phyloP scores from a whole-genome alignment of 108 stramenopile genomes.

The Cyclotella atomus region DNA sequence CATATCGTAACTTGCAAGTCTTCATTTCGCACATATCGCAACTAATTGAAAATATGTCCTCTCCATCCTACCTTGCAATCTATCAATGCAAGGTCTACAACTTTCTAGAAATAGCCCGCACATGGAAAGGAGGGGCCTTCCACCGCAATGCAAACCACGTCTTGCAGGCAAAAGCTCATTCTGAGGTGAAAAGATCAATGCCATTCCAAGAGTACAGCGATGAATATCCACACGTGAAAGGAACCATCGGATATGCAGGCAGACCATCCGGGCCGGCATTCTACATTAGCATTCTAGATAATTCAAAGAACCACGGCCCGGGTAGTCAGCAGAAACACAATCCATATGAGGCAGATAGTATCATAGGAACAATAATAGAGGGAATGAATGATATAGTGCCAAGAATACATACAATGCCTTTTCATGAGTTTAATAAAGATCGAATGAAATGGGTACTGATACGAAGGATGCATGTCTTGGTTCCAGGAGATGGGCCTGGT shows the following conservation, averaged over 20 bases:
- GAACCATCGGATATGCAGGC: conserved; percentile 88
- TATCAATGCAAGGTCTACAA: conserved; percentile 67
- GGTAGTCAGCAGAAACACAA: conserved; percentile 83
- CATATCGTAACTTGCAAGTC: not conserved
- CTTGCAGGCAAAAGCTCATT: conserved; percentile 63
- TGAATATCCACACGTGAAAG: conserved; percentile 79
- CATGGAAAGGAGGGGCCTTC: conserved; percentile 73
- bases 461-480: conserved; percentile 59
- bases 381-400: conserved; percentile 66
- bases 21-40: not conserved
- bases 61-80: too few species aligned
- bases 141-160: conserved; percentile 88
- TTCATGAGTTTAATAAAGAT: conserved; percentile 55
- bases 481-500: conserved; percentile 23
- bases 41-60: not conserved
- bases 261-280: conserved; percentile 84
- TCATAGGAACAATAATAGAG: conserved; percentile 81
- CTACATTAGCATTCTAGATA: conserved; percentile 80
- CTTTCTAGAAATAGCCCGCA: conserved; percentile 83
- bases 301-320: conserved; percentile 81
- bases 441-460: conserved; percentile 64
- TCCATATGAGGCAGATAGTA: conserved; percentile 91
- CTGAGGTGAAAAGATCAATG: conserved; percentile 52
- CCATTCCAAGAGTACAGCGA: conserved; percentile 88
- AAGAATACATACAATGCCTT: conserved; percentile 66